Evolutionary conservation across 1,284 basidiomycete genomes (phyloP), one percentile per base, ranked within the genome.

Genomic region (Rhodotorula sp.): DNA sequence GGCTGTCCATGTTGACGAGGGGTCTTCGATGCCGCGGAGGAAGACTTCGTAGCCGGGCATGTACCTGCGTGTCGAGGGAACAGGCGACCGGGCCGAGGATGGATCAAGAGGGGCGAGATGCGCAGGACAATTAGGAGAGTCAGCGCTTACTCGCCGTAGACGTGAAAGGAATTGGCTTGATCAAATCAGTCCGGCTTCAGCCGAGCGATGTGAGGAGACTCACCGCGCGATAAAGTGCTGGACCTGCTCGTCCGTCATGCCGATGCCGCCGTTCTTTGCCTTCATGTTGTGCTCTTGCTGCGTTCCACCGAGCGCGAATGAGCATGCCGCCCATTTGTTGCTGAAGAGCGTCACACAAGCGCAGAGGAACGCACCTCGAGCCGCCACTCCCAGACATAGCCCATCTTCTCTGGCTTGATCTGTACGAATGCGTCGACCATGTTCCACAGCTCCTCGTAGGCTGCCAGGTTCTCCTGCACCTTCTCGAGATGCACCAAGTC

Each of bases 251-350:
- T 94, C 91, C 0, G 87, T 84, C 93, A 96, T 94, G 6, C 92
- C 92, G 56, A 82, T 83, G 8, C 91, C 92, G 55, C 91, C 91
- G 72, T 92, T 94, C 51, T 79, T 79, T 0, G 85, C 82, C 79
- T 92, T 94, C 92, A 95, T 94, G 61, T 85, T 77, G 68, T 89
- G 90, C 77, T 96, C 93, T 79, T 94, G 92, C 79, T 95, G 84
- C 84, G 44, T 39, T 4, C 32, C 4, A 20, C 24, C 19, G 52
- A 56, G 34, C 15, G 2, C 2, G 24, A 24, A 4, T 20, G 36
- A 36, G 36, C 36, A 13, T 13, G 36, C 36, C 13, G 36, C 13
- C 36, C 36, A 36, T 29, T 39, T 22, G 22, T 13, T 2, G 27
- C 10, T 19, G 22, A 47, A 9, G 36, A 48, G 29, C 27, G 22